phyloP scores from a whole-genome alignment of 495 filamentous ascomycete genomes.

The Chlorociboria aeruginascens region DNA sequence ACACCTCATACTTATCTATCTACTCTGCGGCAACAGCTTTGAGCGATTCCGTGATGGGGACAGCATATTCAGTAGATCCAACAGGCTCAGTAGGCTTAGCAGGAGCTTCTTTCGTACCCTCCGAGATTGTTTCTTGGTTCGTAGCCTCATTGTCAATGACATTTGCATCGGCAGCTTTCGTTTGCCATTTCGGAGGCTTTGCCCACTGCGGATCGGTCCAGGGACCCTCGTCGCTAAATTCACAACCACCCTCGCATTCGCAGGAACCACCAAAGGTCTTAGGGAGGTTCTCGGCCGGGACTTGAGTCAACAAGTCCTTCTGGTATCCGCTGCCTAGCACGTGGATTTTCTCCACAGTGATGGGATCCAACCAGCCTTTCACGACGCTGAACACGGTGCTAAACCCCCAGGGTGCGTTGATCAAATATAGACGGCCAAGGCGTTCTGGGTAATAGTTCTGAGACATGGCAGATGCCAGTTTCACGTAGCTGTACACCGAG shows the following conservation, averaged over 20 bases:
- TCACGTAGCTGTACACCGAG: slow-evolving; percentile 64
- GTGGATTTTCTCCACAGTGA: slow-evolving; percentile 93
- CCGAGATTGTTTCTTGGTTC: slow-evolving; percentile 11
- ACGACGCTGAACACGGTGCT: slow-evolving; percentile 69
- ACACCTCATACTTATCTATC: slow-evolving; percentile 6
- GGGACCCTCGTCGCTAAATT: slow-evolving; percentile 78
- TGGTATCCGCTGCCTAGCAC: slow-evolving; percentile 74
- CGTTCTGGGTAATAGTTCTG: slow-evolving; percentile 98
- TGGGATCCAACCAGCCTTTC: slow-evolving; percentile 88
- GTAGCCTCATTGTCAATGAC: slow-evolving; percentile 11
- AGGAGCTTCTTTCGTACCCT: slow-evolving; percentile 1
- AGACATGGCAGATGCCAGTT: slow-evolving; percentile 55
- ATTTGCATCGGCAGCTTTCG: background rate
- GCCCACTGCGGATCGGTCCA: slow-evolving; percentile 77
- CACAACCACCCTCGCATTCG: slow-evolving; percentile 72
- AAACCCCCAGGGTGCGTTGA: slow-evolving; percentile 97
- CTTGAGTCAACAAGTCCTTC: slow-evolving; percentile 68
- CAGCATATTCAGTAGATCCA: background rate
- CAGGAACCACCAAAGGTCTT: slow-evolving; percentile 77
- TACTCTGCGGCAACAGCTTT: slow-evolving; percentile 16
- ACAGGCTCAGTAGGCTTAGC: background rate
- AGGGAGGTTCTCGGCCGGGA: slow-evolving; percentile 85
- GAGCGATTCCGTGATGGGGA: slow-evolving; percentile 10
- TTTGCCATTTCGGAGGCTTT: slow-evolving; percentile 53
- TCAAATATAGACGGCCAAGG: slow-evolving; percentile 76